Evolutionary conservation across 2,329 filamentous ascomycete genomes (phyloP).

Genomic region (Phaeosphaeriaceae sp.): DNA sequence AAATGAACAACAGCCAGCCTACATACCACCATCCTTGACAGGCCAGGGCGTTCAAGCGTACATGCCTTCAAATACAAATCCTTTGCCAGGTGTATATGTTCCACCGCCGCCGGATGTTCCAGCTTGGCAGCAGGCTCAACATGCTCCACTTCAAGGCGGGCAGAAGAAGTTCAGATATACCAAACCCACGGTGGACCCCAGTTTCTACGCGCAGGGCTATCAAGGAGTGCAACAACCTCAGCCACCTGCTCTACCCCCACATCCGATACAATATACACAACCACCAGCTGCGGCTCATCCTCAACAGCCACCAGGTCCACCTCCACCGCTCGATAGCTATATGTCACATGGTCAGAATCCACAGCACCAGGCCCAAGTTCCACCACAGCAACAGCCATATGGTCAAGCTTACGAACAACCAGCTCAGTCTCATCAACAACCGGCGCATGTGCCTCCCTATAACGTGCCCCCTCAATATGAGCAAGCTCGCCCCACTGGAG

Average conservation of each 20-base stretch:
- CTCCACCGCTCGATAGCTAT: slow-evolving; percentile 19
- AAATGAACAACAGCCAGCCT: slow-evolving; percentile 42
- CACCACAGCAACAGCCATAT: slow-evolving; percentile 19
- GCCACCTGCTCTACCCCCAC: slow-evolving; percentile 1
- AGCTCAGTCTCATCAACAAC: slow-evolving; percentile 24
- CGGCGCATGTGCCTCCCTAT: slow-evolving; percentile 8
- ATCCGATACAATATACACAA: slow-evolving; percentile 20
- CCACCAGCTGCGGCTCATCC: slow-evolving; percentile 12
- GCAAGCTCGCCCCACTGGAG: slow-evolving; percentile 10
- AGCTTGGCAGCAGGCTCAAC: slow-evolving; percentile 47
- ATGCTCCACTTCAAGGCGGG: slow-evolving; percentile 40
- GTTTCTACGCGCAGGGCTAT: slow-evolving; percentile 32
- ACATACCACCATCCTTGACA: slow-evolving; percentile 41
- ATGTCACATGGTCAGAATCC: slow-evolving; percentile 13
- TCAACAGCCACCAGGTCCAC: slow-evolving; percentile 24
- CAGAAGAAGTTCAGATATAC: slow-evolving; percentile 43
- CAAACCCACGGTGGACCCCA: slow-evolving; percentile 35
- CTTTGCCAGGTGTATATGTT: slow-evolving; percentile 44
- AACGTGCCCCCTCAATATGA: slow-evolving; percentile 13
- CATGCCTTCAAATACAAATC: slow-evolving; percentile 43
- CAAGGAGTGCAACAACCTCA: slow-evolving; percentile 21
- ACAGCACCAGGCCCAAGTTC: slow-evolving; percentile 6
- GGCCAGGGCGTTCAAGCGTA: slow-evolving; percentile 45
- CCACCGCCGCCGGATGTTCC: slow-evolving; percentile 47
- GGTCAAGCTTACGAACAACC: slow-evolving; percentile 14